Base-by-base conservation (phyloP, 257 asterid genomes). In the Forsythia viridissima region DNA sequence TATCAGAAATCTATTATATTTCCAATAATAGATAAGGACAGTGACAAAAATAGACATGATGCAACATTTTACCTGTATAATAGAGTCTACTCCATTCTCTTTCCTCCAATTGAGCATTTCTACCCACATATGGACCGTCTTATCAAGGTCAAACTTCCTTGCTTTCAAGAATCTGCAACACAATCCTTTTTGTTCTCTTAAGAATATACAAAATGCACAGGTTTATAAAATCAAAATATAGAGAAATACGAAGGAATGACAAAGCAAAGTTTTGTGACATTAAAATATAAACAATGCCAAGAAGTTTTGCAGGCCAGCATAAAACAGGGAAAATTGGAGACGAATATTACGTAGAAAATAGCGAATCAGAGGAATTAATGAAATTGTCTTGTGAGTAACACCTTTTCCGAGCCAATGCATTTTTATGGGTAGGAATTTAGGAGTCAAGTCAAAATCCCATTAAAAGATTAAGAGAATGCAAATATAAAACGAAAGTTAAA, bases 81-180 rank as follows among this genome's bases (percentile, higher is more conserved):
- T 90, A 63, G 94, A 81, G 88, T 96, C 98, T 80, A 92, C 95
- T 79, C 92, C 89, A 74, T 92, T 88, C 79, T 92, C 98, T 84
- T 85, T 85, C 90, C 99, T 92, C 99, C 99, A 96, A 81, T 86
- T 89, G 80, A 96, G 88, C 99, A 96, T 96, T 83, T 96, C 99
- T 43, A 72, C 87, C 99, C 99, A 96, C 99, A 96, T 96, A 48
- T 91, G 94, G 68, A 87, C 79, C 4, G 97, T 80, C 88, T 93
- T 96, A 75, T 93, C 97, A 77, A 91, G 93, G 88, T 96, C 99
- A 85, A 93, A 93, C 88, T 96, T 92, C 88, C 99, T 92, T 55
- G 98, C 98, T 81, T 86, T 93, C 90, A 93, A 85, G 80, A 92
- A 96, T 82, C 99, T 96, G 96, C 77, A 80, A 85, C 57, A 76